Percentiles rank a stretch among this genome's conserved stretches.
Evolutionary conservation across 768 basidiomycete genomes (phyloP).

Genomic region (Mrakia blollopis): DNA sequence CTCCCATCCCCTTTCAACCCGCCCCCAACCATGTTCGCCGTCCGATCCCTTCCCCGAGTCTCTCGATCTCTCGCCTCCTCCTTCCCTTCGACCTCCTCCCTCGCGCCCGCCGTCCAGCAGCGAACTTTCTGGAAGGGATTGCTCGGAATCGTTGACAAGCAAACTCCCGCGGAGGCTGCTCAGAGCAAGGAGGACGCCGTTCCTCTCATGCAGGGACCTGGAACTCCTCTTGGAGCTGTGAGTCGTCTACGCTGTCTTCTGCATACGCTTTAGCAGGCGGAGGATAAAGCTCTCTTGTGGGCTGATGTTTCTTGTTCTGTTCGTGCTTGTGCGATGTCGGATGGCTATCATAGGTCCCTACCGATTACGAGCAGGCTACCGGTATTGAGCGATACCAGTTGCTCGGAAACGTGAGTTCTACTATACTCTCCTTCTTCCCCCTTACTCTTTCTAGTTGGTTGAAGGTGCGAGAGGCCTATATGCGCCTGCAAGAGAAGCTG

Average conservation of each 20-base stretch:
- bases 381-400: slow-evolving; percentile 95
- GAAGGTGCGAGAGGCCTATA: background rate
- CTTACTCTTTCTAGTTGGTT: background rate
- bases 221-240: background rate
- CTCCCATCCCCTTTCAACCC: background rate
- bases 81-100: background rate
- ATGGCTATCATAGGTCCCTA: slow-evolving; percentile 57
- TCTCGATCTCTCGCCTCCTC: background rate
- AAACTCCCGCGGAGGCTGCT: background rate
- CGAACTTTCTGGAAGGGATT: background rate
- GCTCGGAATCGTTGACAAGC: background rate
- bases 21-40: background rate
- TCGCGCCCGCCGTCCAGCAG: background rate
- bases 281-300: background rate
- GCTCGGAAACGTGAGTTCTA: slow-evolving; percentile 56
- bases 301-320: background rate
- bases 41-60: slow-evolving; percentile 10
- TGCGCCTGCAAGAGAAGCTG: background rate
- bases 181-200: background rate
- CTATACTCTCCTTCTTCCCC: background rate
- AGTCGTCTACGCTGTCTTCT: background rate
- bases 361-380: slow-evolving; percentile 84
- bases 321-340: background rate
- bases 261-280: background rate
- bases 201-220: slow-evolving; percentile 11